phyloP scores from a whole-genome alignment of 1,284 basidiomycete species.

The Baeospora myosura region DNA sequence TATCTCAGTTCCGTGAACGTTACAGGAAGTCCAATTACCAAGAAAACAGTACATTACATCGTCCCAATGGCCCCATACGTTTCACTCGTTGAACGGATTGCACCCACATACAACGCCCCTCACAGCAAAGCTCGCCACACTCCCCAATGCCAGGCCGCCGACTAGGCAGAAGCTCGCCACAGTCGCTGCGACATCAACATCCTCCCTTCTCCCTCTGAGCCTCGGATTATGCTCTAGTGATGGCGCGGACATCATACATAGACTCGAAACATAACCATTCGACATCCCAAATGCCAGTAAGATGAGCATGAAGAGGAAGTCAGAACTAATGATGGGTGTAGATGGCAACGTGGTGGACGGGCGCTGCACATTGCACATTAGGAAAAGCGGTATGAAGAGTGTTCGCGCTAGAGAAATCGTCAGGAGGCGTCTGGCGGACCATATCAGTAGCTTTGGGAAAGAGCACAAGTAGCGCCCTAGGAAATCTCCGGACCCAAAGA shows the following conservation, averaged over 20 bases:
- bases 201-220: constrained; percentile 54
- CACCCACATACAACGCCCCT: constrained; percentile 59
- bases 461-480: constrained; percentile 69
- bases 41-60: too few relatives aligned
- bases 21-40: too few relatives aligned
- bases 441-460: constrained; percentile 56
- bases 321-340: constrained; percentile 60
- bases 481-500: constrained; percentile 76
- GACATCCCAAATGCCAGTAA: constrained; percentile 7
- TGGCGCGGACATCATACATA: constrained; percentile 67
- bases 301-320: constrained; percentile 31
- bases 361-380: constrained; percentile 74
- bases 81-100: constrained; percentile 50
- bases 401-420: constrained; percentile 62
- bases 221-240: constrained; percentile 67
- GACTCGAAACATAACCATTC: constrained; percentile 47
- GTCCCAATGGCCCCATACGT: too few relatives aligned
- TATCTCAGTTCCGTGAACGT: too few relatives aligned
- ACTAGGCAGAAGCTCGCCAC: constrained; percentile 75
- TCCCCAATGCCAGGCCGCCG: constrained; percentile 68
- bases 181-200: constrained; percentile 79
- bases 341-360: constrained; percentile 23
- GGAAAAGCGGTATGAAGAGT: constrained; percentile 76
- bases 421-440: constrained; percentile 58
- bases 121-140: constrained; percentile 73